phyloP scores from a whole-genome alignment of 108 stramenopile genomes.

The Cyclotella choctawhatcheeana region DNA sequence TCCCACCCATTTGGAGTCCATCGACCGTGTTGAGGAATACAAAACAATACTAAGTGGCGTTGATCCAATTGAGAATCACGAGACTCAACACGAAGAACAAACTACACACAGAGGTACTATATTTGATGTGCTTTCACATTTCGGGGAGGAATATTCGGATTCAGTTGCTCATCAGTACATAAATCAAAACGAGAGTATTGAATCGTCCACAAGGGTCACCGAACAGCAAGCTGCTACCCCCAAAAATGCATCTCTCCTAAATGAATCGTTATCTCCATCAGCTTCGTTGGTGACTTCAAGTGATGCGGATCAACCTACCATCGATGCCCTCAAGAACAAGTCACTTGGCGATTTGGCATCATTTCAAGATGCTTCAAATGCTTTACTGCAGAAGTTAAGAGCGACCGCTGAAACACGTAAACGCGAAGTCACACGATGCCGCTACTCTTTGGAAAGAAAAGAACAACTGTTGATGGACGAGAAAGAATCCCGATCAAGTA shows the following conservation, averaged over 20 bases:
- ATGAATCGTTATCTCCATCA: not conserved
- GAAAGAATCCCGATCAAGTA: slow-evolving; percentile 13
- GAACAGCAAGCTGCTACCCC: too few species aligned
- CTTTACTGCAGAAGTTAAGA: slow-evolving; percentile 37
- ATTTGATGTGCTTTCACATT: slow-evolving; percentile 6
- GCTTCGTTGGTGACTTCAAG: not conserved
- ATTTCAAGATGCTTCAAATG: slow-evolving; percentile 40
- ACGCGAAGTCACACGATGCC: slow-evolving; percentile 42
- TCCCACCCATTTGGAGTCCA: too few species aligned
- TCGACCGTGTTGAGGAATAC: too few species aligned
- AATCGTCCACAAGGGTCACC: too few species aligned
- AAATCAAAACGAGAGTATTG: too few species aligned
- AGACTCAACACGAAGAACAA: not conserved
- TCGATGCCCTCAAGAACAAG: not conserved
- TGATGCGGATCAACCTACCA: not conserved
- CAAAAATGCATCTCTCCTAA: too few species aligned
- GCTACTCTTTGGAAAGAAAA: slow-evolving; percentile 44
- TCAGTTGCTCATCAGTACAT: too few species aligned
- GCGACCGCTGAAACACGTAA: slow-evolving; percentile 44
- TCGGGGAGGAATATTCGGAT: too few species aligned
- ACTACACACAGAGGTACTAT: not conserved
- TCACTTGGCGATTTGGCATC: slow-evolving; percentile 32
- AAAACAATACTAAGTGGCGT: not conserved
- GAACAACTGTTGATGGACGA: slow-evolving; percentile 41
- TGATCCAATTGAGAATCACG: not conserved